These are phyloP conservation scores for Ceratobasidium sp. DNA, from an alignment of 1,284 basidiomycete genomes.

Conservation along the genomic window DNA sequence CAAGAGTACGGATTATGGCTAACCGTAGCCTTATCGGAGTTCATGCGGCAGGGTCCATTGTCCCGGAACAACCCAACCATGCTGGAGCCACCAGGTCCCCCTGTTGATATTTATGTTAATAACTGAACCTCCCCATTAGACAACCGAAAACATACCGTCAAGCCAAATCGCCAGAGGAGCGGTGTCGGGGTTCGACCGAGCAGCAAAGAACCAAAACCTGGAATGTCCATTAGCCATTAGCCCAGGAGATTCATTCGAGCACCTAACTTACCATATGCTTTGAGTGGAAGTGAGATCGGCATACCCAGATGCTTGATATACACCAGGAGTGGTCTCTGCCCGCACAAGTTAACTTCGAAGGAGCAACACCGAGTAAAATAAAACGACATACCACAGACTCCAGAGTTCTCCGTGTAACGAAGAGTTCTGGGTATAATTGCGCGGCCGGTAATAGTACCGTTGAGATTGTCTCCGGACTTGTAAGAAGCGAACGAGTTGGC, in stretches of 20 bases:
- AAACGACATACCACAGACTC: conserved; percentile 66
- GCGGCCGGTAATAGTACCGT: not conserved
- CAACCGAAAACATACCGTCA: conserved; percentile 57
- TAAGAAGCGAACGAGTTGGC: not conserved
- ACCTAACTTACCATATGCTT: conserved; percentile 55
- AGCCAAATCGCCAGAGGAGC: conserved; percentile 56
- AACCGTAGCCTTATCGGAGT: conserved; percentile 66
- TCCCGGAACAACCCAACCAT: conserved; percentile 60
- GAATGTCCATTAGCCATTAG: conserved; percentile 49
- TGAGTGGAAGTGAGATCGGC: conserved; percentile 70
- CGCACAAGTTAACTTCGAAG: not conserved
- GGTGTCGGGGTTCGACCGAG: conserved; percentile 47
- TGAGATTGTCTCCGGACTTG: not conserved
- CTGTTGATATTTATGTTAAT: conserved; percentile 2
- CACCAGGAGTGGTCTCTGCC: conserved; percentile 71
- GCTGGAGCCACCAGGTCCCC: conserved; percentile 47
- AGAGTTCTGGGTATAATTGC: conserved; percentile 52
- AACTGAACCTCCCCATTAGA: conserved; percentile 55
- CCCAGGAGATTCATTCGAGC: not conserved
- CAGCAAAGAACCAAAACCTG: conserved; percentile 52
- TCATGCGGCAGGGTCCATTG: conserved; percentile 71
- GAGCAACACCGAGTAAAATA: not conserved
- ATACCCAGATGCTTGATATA: conserved; percentile 76
- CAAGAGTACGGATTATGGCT: conserved; percentile 70
- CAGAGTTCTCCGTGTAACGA: conserved; percentile 71